A percentile compares a stretch with the other conserved stretches of the same genome.
These are phyloP conservation scores for Blastobotrys chiropterorum DNA, from an alignment of 805 yeast genomes.

Conservation along the genomic window DNA sequence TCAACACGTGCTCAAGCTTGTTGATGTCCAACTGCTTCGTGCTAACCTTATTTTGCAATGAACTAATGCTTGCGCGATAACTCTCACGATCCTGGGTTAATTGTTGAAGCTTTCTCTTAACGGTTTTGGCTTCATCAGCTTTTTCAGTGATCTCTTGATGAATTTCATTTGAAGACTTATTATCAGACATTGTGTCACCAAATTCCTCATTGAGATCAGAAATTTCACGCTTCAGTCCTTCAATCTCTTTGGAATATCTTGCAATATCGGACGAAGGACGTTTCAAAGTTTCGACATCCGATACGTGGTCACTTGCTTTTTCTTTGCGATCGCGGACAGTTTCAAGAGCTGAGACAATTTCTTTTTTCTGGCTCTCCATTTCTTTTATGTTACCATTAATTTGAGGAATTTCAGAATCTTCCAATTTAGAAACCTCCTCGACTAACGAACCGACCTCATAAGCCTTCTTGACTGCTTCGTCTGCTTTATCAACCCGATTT, in stretches of 20 bases:
- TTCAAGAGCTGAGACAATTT: constrained; percentile 7
- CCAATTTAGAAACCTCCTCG: constrained; percentile 7
- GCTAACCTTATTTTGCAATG: constrained; percentile 45
- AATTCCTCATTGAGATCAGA: constrained; percentile 19
- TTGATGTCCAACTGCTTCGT: constrained; percentile 49
- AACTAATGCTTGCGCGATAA: constrained; percentile 38
- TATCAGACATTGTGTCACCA: constrained; percentile 6
- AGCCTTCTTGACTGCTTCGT: constrained; percentile 22
- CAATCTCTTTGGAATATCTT: constrained; percentile 25
- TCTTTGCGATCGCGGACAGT: constrained; percentile 11
- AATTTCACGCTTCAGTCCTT: constrained; percentile 20
- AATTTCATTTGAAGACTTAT: constrained; percentile 16
- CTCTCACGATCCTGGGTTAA: constrained; percentile 40
- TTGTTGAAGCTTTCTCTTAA: constrained; percentile 33
- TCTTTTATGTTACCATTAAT: constrained; percentile 13
- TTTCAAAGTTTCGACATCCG: constrained; percentile 25
- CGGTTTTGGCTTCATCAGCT: constrained; percentile 34
- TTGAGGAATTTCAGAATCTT: constrained; percentile 16
- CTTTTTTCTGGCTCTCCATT: constrained; percentile 28
- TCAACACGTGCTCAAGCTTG: constrained; percentile 45
- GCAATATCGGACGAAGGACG: constrained; percentile 27
- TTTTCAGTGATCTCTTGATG: constrained; percentile 29
- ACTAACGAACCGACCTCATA: constrained; percentile 17
- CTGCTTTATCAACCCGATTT: constrained; percentile 56
- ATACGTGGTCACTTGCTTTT: constrained; percentile 14